phyloP scores from a whole-genome alignment of 345 rosid species.

The Rhizophora mangle region DNA sequence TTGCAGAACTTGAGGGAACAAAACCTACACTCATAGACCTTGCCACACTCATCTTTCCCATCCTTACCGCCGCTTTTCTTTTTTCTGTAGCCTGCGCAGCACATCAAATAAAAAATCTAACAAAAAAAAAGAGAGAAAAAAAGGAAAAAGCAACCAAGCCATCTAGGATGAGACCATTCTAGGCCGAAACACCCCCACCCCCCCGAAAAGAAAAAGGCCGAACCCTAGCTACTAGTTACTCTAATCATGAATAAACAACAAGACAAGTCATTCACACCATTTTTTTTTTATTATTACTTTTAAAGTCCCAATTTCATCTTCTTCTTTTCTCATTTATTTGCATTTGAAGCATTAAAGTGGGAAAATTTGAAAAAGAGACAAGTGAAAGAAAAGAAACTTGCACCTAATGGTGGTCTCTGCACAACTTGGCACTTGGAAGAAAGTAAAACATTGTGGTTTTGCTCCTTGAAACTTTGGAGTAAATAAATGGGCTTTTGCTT shows the following conservation, averaged over 20 bases:
- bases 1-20: slow-evolving; percentile 99
- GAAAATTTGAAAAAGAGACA: background rate
- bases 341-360: background rate
- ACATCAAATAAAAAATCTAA: background rate
- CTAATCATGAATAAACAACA: background rate
- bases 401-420: background rate
- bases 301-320: background rate
- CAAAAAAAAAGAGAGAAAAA: no score
- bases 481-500: background rate
- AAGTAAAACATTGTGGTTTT: background rate
- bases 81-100: slow-evolving; percentile 44
- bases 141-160: slow-evolving; percentile 30
- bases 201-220: slow-evolving; percentile 2
- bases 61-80: slow-evolving; percentile 71
- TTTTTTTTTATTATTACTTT: background rate
- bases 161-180: slow-evolving; percentile 40
- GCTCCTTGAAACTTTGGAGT: background rate
- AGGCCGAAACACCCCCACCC: background rate
- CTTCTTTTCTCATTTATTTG: background rate
- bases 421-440: background rate
- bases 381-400: background rate
- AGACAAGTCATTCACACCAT: slow-evolving; percentile 6
- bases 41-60: slow-evolving; percentile 83
- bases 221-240: slow-evolving; percentile 32
- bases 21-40: slow-evolving; percentile 96